Percentiles rank a stretch among this genome's conserved stretches.
These are phyloP conservation scores for Hibiscus syriacus DNA, from an alignment of 345 rosid genomes.

Conservation along the genomic window DNA sequence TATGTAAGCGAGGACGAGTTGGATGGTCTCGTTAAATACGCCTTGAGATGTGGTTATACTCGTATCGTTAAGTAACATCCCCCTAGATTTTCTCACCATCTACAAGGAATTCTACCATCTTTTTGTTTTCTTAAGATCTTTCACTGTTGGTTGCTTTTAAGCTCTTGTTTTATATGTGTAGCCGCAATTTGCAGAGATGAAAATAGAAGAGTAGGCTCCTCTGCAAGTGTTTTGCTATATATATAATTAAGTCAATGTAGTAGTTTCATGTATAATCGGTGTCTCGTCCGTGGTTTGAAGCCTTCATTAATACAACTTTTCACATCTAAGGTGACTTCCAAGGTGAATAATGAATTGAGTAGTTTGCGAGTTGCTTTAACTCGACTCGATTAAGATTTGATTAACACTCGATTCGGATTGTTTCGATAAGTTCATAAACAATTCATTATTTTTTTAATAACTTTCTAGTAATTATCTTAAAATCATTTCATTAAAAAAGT, in stretches of 20 bases:
- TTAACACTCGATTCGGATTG: too few species aligned
- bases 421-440: too few species aligned
- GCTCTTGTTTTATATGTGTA: not conserved
- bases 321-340: slow-evolving; percentile 65
- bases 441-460: too few species aligned
- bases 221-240: not conserved
- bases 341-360: too few species aligned
- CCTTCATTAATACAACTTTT: slow-evolving; percentile 83
- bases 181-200: not conserved
- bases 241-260: not conserved
- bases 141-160: not conserved
- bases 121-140: not conserved
- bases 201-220: not conserved
- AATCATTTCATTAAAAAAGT: too few species aligned
- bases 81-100: not conserved
- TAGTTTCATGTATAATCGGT: not conserved
- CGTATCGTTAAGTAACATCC: not conserved
- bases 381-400: too few species aligned
- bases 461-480: too few species aligned
- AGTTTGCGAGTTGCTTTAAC: too few species aligned
- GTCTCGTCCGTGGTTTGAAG: slow-evolving; percentile 62
- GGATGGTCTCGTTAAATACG: slow-evolving; percentile 10
- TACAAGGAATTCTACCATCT: not conserved
- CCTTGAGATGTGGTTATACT: not conserved
- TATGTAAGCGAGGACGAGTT: not conserved